Conservation (phyloP, 2,329 filamentous ascomycete species). For the Botrytis sinoallii region DNA sequence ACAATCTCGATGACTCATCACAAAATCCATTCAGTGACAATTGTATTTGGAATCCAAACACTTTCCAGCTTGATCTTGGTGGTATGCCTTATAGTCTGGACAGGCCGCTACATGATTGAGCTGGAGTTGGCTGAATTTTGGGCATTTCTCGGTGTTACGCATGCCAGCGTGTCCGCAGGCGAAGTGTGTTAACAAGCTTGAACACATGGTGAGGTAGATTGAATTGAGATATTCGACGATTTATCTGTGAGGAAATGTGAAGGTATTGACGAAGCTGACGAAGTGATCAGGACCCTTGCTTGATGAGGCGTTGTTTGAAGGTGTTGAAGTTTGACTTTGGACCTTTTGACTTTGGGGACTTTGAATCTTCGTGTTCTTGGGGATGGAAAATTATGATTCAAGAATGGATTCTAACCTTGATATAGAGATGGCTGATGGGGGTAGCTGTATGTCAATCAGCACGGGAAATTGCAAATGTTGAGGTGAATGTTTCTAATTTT, state of each 20-base stretch:
- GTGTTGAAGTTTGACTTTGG: too few relatives aligned
- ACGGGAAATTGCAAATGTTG: background rate
- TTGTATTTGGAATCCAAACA: background rate
- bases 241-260: too few relatives aligned
- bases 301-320: background rate
- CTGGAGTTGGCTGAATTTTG: background rate
- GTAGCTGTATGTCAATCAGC: too few relatives aligned
- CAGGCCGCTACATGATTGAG: background rate
- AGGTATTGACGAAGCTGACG: background rate
- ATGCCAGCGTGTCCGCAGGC: background rate
- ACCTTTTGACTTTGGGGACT: background rate
- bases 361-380: too few relatives aligned
- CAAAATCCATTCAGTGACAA: background rate
- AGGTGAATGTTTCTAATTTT: background rate
- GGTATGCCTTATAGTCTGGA: background rate
- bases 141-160: background rate
- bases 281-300: background rate
- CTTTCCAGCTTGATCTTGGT: background rate
- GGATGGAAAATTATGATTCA: background rate
- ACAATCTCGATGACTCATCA: too few relatives aligned
- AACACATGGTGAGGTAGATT: background rate
- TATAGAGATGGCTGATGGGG: background rate
- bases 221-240: background rate
- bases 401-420: too few relatives aligned
- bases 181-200: background rate